Evolutionary conservation across 768 basidiomycete genomes (phyloP).

Genomic region (Royoungia palumana): DNA sequence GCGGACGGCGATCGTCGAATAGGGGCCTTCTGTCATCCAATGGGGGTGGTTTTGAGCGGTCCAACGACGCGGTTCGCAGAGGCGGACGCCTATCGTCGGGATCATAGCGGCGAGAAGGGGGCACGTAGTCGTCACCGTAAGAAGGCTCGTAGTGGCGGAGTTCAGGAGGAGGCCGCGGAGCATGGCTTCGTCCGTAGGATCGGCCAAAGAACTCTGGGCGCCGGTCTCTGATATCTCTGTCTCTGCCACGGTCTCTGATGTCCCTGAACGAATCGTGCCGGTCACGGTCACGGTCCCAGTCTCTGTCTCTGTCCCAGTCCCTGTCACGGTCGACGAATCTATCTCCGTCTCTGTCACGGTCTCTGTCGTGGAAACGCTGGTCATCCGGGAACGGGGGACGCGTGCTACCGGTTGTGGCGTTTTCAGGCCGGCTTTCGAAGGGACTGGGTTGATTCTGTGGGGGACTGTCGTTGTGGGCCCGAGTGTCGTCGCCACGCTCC

Average conservation of each 20-base stretch:
- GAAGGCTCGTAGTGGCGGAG: constrained; percentile 47
- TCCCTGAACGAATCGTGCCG: constrained; percentile 19
- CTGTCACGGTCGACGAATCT: constrained; percentile 33
- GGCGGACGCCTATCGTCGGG: constrained; percentile 27
- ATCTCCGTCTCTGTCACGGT: constrained; percentile 33
- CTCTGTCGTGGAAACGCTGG: constrained; percentile 33
- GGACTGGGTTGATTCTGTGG: constrained; percentile 6
- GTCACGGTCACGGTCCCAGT: constrained; percentile 37
- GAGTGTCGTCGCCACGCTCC: constrained; percentile 34
- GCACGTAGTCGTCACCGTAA: constrained; percentile 34
- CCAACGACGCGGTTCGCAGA: constrained; percentile 15
- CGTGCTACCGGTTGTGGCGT: constrained; percentile 11
- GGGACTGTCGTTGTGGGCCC: constrained; percentile 13
- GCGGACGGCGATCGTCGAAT: constrained; percentile 27
- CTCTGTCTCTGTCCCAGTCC: constrained; percentile 33
- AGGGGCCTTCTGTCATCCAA: constrained; percentile 31
- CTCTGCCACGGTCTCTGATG: constrained; percentile 31
- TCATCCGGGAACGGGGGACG: constrained; percentile 26
- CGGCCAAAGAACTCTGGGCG: constrained; percentile 37
- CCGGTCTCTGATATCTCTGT: constrained; percentile 33
- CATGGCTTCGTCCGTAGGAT: constrained; percentile 38
- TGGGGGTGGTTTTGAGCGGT: constrained; percentile 25
- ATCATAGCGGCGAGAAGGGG: constrained; percentile 34
- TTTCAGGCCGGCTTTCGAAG: constrained; percentile 11
- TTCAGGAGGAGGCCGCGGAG: constrained; percentile 43